Evolutionary conservation across 1,284 basidiomycete genomes (phyloP).

Genomic region (Paramarasmius palmivorus): DNA sequence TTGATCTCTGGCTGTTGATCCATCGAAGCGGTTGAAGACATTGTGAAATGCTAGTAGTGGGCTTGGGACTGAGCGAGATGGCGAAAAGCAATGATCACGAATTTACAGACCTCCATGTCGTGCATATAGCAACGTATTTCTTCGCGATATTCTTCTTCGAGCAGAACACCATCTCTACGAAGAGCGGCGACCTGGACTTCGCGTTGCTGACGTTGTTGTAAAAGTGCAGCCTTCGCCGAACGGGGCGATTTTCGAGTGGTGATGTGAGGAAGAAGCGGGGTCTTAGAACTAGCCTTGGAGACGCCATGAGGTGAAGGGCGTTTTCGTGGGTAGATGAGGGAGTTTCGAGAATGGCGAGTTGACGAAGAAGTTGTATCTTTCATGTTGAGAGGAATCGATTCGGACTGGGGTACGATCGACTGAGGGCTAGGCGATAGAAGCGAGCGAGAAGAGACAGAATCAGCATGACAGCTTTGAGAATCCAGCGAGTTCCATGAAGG

Average conservation of each 20-base stretch:
- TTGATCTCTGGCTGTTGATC: conserved; percentile 97
- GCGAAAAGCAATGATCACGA: not conserved
- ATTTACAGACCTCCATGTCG: conserved; percentile 92
- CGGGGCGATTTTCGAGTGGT: conserved; percentile 61
- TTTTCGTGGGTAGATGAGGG: conserved; percentile 74
- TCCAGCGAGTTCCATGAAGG: conserved; percentile 5
- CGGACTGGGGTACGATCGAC: conserved; percentile 42
- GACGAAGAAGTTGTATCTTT: conserved; percentile 69
- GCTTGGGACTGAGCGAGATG: conserved; percentile 15
- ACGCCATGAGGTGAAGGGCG: conserved; percentile 79
- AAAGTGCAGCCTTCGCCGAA: conserved; percentile 55
- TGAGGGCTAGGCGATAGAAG: conserved; percentile 36
- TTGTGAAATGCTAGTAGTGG: conserved; percentile 69
- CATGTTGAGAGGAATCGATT: conserved; percentile 53
- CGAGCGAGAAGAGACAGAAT: conserved; percentile 1
- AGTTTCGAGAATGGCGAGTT: conserved; percentile 58
- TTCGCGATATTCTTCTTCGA: conserved; percentile 94
- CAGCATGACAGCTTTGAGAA: conserved; percentile 10
- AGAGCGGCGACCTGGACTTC: conserved; percentile 67
- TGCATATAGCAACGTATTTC: conserved; percentile 95
- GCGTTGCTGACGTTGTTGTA: conserved; percentile 62
- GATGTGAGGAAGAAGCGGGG: conserved; percentile 49
- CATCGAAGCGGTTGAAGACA: conserved; percentile 92
- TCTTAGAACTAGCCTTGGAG: conserved; percentile 62
- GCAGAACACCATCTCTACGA: conserved; percentile 65